Base-by-base conservation (phyloP, 352 stramenopile genomes). In the Aphanomyces astaci region DNA sequence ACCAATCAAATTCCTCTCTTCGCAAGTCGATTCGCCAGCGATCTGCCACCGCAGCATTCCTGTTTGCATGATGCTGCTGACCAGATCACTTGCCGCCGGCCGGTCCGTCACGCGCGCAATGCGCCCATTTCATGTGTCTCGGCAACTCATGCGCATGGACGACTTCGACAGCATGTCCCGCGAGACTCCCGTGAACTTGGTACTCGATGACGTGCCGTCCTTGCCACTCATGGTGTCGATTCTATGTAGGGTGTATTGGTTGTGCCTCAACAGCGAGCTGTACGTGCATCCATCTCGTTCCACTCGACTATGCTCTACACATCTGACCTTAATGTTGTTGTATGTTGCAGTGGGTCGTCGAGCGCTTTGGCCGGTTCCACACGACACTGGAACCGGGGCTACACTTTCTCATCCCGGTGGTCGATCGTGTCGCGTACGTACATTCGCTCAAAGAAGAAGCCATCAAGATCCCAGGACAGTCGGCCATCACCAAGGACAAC, bases 331-430 rank as follows among this genome's bases (percentile, higher is more conserved):
- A 2, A 59, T 68, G 11, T 52, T 36, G 31, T 56, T 7, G 4
- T 56, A 22, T 59, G 31, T 27, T 4, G n/a, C 59, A 68, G 75
- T 96, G 86, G 85, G 84, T 97, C 22, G 82, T 97, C 32, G 90
- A 97, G 76, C 87, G 90, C 28, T 96, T 97, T 54, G 90, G 90
- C 67, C 96, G 96, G 67, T 97, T 93, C 74, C 86, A 96, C 73
- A 78, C 81, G 57, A 80, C 94, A 64, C 73, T 97, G 31, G 83
- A 76, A 31, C 89, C 90, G 4, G 90, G 90, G 0, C 76, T 97
- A 49, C 87, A 96, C 73, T 95, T 97, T 66, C 75, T 95, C 13
- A 95, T 97, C 71, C 90, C 90, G 17, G 39, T 97, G 24, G 88
- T 96, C 31, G 90, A 97, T 72, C 79, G 80, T 36, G 95, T 97